phyloP scores from a whole-genome alignment of 129 eudicot species.

The Gnaphalium uliginosum region DNA sequence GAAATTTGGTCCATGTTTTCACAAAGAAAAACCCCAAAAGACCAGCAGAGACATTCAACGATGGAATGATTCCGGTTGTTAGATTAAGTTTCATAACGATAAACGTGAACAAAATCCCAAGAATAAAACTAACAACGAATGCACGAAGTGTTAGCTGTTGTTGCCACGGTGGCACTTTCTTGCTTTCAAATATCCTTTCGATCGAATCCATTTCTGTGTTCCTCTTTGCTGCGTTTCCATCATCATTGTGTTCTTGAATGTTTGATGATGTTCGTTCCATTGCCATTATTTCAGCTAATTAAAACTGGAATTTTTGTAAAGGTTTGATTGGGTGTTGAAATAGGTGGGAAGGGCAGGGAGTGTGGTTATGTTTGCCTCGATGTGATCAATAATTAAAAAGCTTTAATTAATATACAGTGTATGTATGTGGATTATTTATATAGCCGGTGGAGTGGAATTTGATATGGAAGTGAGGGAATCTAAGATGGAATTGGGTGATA shows the following conservation, averaged over 20 bases:
- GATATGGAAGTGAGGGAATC: too few relatives aligned
- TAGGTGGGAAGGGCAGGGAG: too few relatives aligned
- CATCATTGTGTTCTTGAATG: not conserved
- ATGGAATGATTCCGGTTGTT: constrained; percentile 69
- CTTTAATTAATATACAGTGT: too few relatives aligned
- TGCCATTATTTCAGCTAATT: not conserved
- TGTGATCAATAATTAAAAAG: too few relatives aligned
- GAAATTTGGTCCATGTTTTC: constrained; percentile 43
- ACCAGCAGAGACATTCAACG: constrained; percentile 66
- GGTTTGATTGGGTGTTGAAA: too few relatives aligned
- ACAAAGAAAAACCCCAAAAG: constrained; percentile 61
- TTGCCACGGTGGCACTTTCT: constrained; percentile 56
- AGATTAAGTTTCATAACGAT: constrained; percentile 71
- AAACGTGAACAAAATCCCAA: constrained; percentile 51
- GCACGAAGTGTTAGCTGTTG: constrained; percentile 60
- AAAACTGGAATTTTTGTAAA: too few relatives aligned
- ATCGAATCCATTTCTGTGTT: too few relatives aligned
- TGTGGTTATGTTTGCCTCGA: not conserved
- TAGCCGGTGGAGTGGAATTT: too few relatives aligned
- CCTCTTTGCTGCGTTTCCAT: too few relatives aligned
- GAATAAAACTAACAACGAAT: constrained; percentile 49
- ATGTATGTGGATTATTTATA: too few relatives aligned
- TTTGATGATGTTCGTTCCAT: constrained; percentile 18
- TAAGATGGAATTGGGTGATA: too few relatives aligned
- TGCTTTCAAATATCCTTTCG: constrained; percentile 46